Percentiles rank a stretch among this genome's conserved stretches.
These are phyloP conservation scores for Coemansia sp. DNA, from an alignment of 192 early-diverging fungal genomes.

Conservation along the genomic window DNA sequence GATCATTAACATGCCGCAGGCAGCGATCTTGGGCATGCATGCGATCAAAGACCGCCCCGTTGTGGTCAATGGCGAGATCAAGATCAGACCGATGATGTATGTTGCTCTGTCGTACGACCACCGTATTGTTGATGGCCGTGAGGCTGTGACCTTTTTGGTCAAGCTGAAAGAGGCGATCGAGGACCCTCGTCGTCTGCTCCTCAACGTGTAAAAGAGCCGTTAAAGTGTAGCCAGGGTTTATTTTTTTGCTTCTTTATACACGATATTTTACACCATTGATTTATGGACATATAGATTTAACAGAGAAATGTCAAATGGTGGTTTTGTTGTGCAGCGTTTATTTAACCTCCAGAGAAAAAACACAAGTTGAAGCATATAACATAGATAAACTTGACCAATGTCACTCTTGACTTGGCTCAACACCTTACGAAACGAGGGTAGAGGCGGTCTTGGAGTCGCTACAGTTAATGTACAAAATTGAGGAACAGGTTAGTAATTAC, in stretches of 20 bases:
- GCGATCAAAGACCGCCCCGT: slow-evolving; percentile 95
- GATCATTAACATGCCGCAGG: slow-evolving; percentile 97
- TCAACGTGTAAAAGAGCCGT: slow-evolving; percentile 65
- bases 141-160: slow-evolving; percentile 97
- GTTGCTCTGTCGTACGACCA: slow-evolving; percentile 98
- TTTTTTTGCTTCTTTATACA: neutral
- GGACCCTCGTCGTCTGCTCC: slow-evolving; percentile 88
- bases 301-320: too few relatives aligned
- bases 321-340: too few relatives aligned
- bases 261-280: neutral
- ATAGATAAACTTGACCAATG: too few relatives aligned
- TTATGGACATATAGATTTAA: neutral
- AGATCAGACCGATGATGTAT: slow-evolving; percentile 95
- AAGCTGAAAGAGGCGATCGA: slow-evolving; percentile 96
- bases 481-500: neutral
- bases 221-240: neutral
- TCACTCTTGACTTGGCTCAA: too few relatives aligned
- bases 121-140: slow-evolving; percentile 97
- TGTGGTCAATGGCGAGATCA: slow-evolving; percentile 88
- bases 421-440: slow-evolving; percentile 72
- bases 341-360: too few relatives aligned
- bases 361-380: too few relatives aligned
- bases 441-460: slow-evolving; percentile 70
- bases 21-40: slow-evolving; percentile 98
- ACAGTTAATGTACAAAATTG: neutral